Conservation (phyloP, 345 rosid species). For the Populus nigra region DNA sequence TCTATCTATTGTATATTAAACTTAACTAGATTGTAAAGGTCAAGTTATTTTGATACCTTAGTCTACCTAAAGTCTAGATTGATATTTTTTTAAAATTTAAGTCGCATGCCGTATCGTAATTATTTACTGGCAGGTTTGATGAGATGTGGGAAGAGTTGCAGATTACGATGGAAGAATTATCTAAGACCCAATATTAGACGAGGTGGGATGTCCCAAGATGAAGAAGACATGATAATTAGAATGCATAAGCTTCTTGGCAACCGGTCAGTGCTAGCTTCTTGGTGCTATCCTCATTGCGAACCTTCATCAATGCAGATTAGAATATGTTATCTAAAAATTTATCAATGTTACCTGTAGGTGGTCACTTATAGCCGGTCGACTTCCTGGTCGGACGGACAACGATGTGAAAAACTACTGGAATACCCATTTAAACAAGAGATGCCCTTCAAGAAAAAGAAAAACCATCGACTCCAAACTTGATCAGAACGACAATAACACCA, state of each 20-base stretch:
- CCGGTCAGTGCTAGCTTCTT: constrained; percentile 31
- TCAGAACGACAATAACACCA: not conserved
- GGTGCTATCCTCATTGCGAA: not conserved
- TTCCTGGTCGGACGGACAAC: constrained; percentile 87
- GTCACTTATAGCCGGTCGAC: constrained; percentile 81
- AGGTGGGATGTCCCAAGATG: constrained; percentile 72
- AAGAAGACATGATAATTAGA: constrained; percentile 79
- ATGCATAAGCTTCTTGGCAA: constrained; percentile 91
- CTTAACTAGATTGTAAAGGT: not conserved
- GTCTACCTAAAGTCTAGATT: not conserved
- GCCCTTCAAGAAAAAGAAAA: constrained; percentile 35
- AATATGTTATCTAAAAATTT: not conserved
- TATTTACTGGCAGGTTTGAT: constrained; percentile 44
- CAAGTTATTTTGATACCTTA: not conserved
- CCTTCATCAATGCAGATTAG: not conserved
- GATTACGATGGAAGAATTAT: constrained; percentile 85
- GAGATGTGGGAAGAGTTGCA: constrained; percentile 88
- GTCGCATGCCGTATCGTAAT: not conserved
- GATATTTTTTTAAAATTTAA: not conserved
- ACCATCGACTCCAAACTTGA: constrained; percentile 9
- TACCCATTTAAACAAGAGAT: constrained; percentile 76
- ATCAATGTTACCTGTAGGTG: constrained; percentile 35
- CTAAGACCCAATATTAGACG: constrained; percentile 76
- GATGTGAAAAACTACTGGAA: constrained; percentile 94
- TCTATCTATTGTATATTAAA: not conserved